Percentiles rank a stretch among this genome's conserved stretches.
These are phyloP conservation scores for Rehmannia glutinosa DNA, from an alignment of 257 asterid species.

Conservation along the genomic window DNA sequence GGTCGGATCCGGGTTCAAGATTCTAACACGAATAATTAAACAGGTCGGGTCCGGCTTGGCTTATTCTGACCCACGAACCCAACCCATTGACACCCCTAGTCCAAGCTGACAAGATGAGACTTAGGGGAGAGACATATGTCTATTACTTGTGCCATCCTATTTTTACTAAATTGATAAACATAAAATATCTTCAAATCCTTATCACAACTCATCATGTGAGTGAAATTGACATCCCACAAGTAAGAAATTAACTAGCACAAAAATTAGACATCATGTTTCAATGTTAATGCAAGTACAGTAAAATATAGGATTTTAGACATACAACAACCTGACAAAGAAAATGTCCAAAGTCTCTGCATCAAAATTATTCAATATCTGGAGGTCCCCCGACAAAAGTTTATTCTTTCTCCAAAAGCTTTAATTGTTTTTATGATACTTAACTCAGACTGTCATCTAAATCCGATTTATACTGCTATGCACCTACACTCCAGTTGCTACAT, in stretches of 20 bases:
- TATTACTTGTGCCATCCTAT: neutral
- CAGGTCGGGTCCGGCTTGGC: no score
- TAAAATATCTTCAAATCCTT: neutral
- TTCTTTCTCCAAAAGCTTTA: slow-evolving; percentile 5
- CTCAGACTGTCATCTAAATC: neutral
- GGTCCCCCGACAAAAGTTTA: neutral
- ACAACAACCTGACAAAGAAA: neutral
- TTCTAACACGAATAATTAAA: no score
- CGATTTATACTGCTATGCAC: neutral
- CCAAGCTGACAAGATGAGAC: neutral
- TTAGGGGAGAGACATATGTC: neutral
- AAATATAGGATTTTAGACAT: neutral
- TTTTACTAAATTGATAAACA: neutral
- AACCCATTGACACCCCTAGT: neutral
- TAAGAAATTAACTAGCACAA: neutral
- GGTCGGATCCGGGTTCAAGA: no score
- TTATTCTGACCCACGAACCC: no score
- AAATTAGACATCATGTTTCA: neutral
- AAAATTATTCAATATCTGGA: neutral
- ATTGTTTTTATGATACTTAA: neutral
- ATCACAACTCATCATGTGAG: neutral
- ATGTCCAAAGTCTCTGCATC: neutral
- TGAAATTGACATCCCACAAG: neutral
- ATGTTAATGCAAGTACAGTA: neutral
- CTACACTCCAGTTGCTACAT: slow-evolving; percentile 3